Base-by-base conservation (phyloP, 2,329 filamentous ascomycete genomes). In the Hymenoscyphus scutula region DNA sequence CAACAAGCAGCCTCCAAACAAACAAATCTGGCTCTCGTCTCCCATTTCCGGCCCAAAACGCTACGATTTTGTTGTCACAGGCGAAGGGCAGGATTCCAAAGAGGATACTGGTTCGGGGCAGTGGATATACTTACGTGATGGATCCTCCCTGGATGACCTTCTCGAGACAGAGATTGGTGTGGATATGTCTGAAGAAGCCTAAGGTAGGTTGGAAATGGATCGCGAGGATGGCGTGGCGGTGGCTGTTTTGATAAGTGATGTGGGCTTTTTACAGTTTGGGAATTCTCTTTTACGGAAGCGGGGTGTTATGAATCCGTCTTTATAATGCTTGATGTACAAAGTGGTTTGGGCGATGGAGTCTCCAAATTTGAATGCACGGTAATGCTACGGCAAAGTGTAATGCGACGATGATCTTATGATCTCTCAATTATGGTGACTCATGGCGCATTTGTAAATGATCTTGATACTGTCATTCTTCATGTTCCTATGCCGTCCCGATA, bases 1-100 rank as follows among this genome's bases (percentile, higher is more conserved):
- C 78, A 99, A 99, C 84, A 99, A 99, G 78, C 95, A 99, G 77
- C 95, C 95, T 0, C 92, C 94, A 23, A 98, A 97, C 82, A 95
- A 92, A 81, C 95, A 90, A 75, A 97, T 99, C 74, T 99, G 95
- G 95, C 86, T 98, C 54, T 95, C 91, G 41, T 96, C 92, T 53
- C 95, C 95, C 3, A 81, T 92, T 60, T 93, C 91, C 5, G 95
- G 95, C 0, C 95, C 95, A 15, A 97, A 97, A 79, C 88, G 94
- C 63, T 99, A 89, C 79, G 93, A 98, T 76, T 99, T 91, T 84
- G 89, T 96, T 61, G 75, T 93, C 58, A 70, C 80, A 55, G 86
- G 88, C 63, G 91, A 95, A 70, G 81, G 84, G 34, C 89, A 92
- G 80, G 77, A 87, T 71, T 84, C 92, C 74, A 96, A 96, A 79